phyloP scores from a whole-genome alignment of 306 rosid species.

The Acacia melanoxylon region DNA sequence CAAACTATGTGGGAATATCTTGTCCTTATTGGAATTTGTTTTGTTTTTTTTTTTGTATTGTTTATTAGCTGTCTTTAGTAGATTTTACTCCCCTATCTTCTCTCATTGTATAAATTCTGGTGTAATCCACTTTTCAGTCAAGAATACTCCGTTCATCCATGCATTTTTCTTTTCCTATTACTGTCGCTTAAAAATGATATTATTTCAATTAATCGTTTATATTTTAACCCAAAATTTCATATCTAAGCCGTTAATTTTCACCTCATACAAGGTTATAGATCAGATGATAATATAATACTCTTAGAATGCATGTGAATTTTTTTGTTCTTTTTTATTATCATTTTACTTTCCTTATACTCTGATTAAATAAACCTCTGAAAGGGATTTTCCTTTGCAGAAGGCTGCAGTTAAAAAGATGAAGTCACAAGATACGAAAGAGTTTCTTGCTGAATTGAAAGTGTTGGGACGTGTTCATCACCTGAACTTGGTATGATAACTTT shows the following conservation, averaged over 20 bases:
- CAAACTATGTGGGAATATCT: too few relatives aligned
- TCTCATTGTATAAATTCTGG: too few relatives aligned
- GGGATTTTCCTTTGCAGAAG: constrained; percentile 47
- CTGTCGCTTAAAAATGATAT: not conserved
- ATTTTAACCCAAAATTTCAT: not conserved
- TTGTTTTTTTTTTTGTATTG: too few relatives aligned
- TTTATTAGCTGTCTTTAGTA: too few relatives aligned
- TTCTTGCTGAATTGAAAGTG: constrained; percentile 83
- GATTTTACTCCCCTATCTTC: too few relatives aligned
- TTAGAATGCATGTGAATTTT: not conserved
- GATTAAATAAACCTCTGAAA: not conserved
- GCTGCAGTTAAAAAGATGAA: constrained; percentile 91
- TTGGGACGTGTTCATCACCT: constrained; percentile 86
- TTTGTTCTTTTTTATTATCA: not conserved
- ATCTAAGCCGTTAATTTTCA: not conserved
- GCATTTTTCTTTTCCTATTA: not conserved
- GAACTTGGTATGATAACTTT: constrained; percentile 65
- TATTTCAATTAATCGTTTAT: not conserved
- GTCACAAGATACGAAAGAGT: constrained; percentile 75
- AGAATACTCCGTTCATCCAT: not conserved
- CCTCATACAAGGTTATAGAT: not conserved
- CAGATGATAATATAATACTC: not conserved
- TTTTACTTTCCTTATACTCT: constrained; percentile 14
- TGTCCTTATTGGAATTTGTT: too few relatives aligned
- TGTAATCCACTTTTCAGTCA: too few relatives aligned